These are phyloP conservation scores for Mycena amicta DNA, from an alignment of 768 basidiomycete species.

Conservation along the genomic window DNA sequence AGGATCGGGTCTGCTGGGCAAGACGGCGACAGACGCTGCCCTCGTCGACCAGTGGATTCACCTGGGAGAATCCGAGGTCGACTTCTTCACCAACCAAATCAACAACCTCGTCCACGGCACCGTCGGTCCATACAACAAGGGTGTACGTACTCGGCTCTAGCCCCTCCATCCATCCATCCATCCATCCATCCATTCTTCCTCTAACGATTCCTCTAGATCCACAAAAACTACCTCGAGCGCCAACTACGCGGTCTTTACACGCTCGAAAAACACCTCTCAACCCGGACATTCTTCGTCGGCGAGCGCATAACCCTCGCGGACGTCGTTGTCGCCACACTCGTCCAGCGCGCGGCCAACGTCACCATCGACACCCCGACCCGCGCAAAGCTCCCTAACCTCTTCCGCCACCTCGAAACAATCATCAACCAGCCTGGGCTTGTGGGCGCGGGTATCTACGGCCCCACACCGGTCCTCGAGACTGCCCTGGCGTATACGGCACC, in stretches of 20 bases:
- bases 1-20: constrained; percentile 77
- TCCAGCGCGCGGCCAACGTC: constrained; percentile 53
- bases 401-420: constrained; percentile 87
- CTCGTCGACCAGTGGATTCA: constrained; percentile 84
- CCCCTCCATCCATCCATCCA: no score
- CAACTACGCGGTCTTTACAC: constrained; percentile 60
- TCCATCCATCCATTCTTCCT: constrained; percentile 2
- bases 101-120: constrained; percentile 45
- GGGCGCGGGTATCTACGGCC: constrained; percentile 67
- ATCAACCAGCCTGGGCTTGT: constrained; percentile 69
- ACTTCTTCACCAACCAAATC: constrained; percentile 37
- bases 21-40: constrained; percentile 64
- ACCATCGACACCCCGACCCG: constrained; percentile 70
- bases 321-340: constrained; percentile 61
- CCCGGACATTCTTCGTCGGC: constrained; percentile 86
- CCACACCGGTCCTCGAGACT: constrained; percentile 61
- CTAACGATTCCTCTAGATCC: constrained; percentile 45
- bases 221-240: constrained; percentile 54
- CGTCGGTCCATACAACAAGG: constrained; percentile 77
- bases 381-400: constrained; percentile 67
- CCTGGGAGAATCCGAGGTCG: constrained; percentile 70
- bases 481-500: constrained; percentile 54
- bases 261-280: constrained; percentile 72
- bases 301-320: constrained; percentile 96
- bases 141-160: no score